Evolutionary conservation across 2,329 filamentous ascomycete species (phyloP), one percentile per base, ranked within the genome.

Genomic region (Pseudogymnoascus sp.): DNA sequence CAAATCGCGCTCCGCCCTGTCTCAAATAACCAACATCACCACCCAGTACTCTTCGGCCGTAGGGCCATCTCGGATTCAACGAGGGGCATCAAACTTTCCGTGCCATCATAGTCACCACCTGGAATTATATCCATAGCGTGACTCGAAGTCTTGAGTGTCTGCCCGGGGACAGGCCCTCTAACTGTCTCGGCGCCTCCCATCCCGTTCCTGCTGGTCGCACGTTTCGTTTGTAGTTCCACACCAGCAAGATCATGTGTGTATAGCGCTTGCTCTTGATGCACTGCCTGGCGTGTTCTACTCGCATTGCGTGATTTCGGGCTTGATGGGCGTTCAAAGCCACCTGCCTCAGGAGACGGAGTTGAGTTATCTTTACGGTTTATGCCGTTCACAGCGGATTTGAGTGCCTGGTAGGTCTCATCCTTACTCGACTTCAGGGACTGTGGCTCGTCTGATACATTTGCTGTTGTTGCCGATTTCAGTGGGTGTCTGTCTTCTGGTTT

Each of bases 241-340:
- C 33, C 33, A 17, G 33, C 59, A 19, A 40, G 59, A 11, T 64
- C 21, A 26, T 64, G 60, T 4, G 60, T 35, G 10, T 59, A 19
- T 26, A 63, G 21, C 13, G 23, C 42, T 33, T 23, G 28, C 31
- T 57, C 44, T 13, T 64, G 42, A 19, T 47, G n/a, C 6, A 17
- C 26, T 2, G 21, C 19, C 15, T 64, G 31, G 0, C 61, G 28
- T 13, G 17, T 64, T n/a, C 47, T 44, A 42, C 42, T 63, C 19
- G 60, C 60, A 64, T 44, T 64, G 8, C 40, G 60, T 21, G 63
- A 59, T 31, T 64, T 62, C 3, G 63, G 44, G 33, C 35, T 26
- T 2, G 26, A 40, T 28, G 63, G 60, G 28, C 63, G 23, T n/a
- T 63, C 15, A 44, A 57, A 33, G 6, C 15, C 33, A 38, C 19